Base-by-base conservation (phyloP, 2,329 filamentous ascomycete species). In the Pestalotiopsis sp. region DNA sequence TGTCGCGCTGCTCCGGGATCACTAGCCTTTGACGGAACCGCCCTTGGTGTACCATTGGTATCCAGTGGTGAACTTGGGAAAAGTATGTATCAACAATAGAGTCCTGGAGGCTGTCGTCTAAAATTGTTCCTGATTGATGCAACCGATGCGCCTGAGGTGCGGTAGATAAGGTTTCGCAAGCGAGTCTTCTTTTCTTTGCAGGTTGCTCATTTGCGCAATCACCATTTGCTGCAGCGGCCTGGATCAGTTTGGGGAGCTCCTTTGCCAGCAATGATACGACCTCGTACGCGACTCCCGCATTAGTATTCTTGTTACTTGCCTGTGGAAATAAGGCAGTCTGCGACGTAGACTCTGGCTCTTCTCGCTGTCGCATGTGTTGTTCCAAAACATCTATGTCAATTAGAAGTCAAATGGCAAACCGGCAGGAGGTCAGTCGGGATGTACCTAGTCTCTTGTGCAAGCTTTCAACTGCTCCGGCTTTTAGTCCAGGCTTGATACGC, bases 1-100 rank as follows among this genome's bases (percentile, higher is more conserved):
- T 73, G 1, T 65, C 62, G 5, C 69, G 69, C 11, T 77, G 71
- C 1, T 49, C n/a, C 5, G 73, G 65, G 31, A 78, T 68, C 27
- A 71, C 62, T 25, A 79, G 63, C 2, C 73, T 72, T 9, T 63
- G 65, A 1, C 74, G 74, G 65, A 79, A 79, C n/a, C 72, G 70
- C 13, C 69, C 73, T 66, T 78, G 74, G 66, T 80, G 78, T 27
- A 81, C 55, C 12, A 80, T 76, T 2, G 79, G 79, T 2, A 79
- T 79, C 77, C 80, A 82, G 9, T 80, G 81, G 58, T 82, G 80
- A 2, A 81, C 74, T 13, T 75, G 61, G 7, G 71, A 70, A 67
- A 82, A 82, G 66, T 82, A 79, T 4, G 75, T 71, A n/a, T 74
- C 71, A 1, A 81, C 66, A 0, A 79, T 62, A 14, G 72, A 67